A percentile compares a stretch with the other conserved stretches of the same genome.
Evolutionary conservation across 192 early-diverging fungal genomes (phyloP).

Genomic region (Helicostylum pulchrum): DNA sequence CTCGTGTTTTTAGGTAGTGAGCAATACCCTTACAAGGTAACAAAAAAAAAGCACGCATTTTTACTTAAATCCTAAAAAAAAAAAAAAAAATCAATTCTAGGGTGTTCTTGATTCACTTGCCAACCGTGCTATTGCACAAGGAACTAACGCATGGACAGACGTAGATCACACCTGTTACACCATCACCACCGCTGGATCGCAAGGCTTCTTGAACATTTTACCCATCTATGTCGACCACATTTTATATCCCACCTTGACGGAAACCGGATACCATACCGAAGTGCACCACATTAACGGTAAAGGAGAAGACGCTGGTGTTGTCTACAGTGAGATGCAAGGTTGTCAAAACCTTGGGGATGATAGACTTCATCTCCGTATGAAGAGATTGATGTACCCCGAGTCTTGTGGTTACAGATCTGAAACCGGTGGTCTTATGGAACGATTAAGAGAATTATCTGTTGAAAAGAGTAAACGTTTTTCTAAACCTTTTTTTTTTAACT

Average conservation of each 20-base stretch:
- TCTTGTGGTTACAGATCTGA: constrained; percentile 59
- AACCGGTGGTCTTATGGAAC: constrained; percentile 59
- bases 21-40: constrained; percentile 55
- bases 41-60: not conserved
- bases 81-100: constrained; percentile 17
- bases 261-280: constrained; percentile 57
- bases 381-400: constrained; percentile 55
- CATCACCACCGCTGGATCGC: constrained; percentile 54
- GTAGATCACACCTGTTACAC: constrained; percentile 58
- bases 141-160: constrained; percentile 65
- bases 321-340: constrained; percentile 66
- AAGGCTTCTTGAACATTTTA: constrained; percentile 56
- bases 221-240: constrained; percentile 65
- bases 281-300: constrained; percentile 63
- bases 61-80: no score
- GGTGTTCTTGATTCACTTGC: constrained; percentile 63
- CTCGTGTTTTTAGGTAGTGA: constrained; percentile 62
- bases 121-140: constrained; percentile 56
- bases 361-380: constrained; percentile 44
- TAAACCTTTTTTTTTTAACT: constrained; percentile 1
- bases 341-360: constrained; percentile 45
- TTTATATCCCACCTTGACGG: constrained; percentile 58
- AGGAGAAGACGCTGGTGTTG: constrained; percentile 62
- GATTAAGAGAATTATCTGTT: constrained; percentile 50
- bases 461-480: constrained; percentile 56